phyloP scores from a whole-genome alignment of 176 grass and related monocot species.

The Avena eriantha region DNA sequence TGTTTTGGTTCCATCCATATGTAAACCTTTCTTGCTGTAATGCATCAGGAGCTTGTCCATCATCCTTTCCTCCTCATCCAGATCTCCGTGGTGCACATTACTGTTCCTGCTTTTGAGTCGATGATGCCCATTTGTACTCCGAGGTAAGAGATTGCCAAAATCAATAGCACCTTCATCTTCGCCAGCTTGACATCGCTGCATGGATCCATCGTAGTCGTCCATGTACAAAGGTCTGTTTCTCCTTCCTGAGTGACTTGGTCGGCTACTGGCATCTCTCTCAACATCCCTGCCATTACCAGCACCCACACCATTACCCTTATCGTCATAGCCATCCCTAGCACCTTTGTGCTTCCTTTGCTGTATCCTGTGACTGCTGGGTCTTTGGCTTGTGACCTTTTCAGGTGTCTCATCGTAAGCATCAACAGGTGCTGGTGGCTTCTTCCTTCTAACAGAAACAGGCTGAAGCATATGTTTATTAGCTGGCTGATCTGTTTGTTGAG shows the following conservation, averaged over 20 bases:
- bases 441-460: slow-evolving; percentile 77
- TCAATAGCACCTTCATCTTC: slow-evolving; percentile 63
- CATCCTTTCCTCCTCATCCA: slow-evolving; percentile 76
- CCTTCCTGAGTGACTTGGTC: slow-evolving; percentile 45
- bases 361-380: slow-evolving; percentile 40
- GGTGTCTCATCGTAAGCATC: slow-evolving; percentile 29
- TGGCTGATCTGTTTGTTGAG: slow-evolving; percentile 35
- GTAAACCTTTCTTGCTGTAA: slow-evolving; percentile 71
- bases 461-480: slow-evolving; percentile 39
- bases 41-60: slow-evolving; percentile 79
- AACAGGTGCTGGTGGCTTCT: slow-evolving; percentile 39
- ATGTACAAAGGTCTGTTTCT: slow-evolving; percentile 44
- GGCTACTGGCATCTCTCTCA: slow-evolving; percentile 41
- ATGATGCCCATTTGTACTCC: slow-evolving; percentile 36
- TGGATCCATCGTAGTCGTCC: slow-evolving; percentile 38
- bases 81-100: not conserved
- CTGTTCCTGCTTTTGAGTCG: slow-evolving; percentile 28
- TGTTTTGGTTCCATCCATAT: not conserved
- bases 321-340: slow-evolving; percentile 30
- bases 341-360: slow-evolving; percentile 43
- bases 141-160: slow-evolving; percentile 64
- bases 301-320: slow-evolving; percentile 10
- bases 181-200: slow-evolving; percentile 22
- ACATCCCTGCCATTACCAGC: slow-evolving; percentile 36
- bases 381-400: slow-evolving; percentile 48